These are phyloP conservation scores for Gaeumannomyces sp. DNA, from an alignment of 2,329 filamentous ascomycete species.

Conservation along the genomic window DNA sequence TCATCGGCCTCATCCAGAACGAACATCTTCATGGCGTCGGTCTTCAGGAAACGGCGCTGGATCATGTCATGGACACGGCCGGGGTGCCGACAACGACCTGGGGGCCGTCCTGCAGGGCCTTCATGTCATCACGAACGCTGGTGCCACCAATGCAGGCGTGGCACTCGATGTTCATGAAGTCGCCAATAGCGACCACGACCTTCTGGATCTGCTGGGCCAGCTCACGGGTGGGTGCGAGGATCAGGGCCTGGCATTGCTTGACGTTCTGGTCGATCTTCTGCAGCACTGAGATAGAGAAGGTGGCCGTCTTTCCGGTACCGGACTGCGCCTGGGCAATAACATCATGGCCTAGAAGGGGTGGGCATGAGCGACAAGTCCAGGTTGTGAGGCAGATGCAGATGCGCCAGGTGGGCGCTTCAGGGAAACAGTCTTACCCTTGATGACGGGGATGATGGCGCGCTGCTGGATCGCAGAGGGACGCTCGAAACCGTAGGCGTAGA, in stretches of 20 bases:
- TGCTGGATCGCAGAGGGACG: conserved; percentile 99
- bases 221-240: conserved; percentile 93
- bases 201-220: conserved; percentile 97
- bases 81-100: conserved; percentile 98
- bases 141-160: conserved; percentile 98
- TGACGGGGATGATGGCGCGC: conserved; percentile 99
- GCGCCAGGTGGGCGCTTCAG: not conserved
- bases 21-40: conserved; percentile 59
- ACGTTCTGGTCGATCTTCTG: conserved; percentile 93
- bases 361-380: conserved; percentile 6
- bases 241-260: conserved; percentile 87
- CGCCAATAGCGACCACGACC: conserved; percentile 98
- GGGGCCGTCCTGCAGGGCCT: conserved; percentile 94
- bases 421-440: conserved; percentile 69
- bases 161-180: conserved; percentile 99
- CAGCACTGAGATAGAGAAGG: conserved; percentile 92
- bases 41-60: conserved; percentile 48
- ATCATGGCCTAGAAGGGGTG: conserved; percentile 66
- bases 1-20: conserved; percentile 57
- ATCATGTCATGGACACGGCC: conserved; percentile 75
- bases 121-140: conserved; percentile 95
- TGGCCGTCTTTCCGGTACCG: conserved; percentile 93
- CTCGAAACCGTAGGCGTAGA: conserved; percentile 99
- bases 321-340: conserved; percentile 99
- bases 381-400: not conserved